Conservation (phyloP, 2,329 filamentous ascomycete species). For the Talaromyces sp. region DNA sequence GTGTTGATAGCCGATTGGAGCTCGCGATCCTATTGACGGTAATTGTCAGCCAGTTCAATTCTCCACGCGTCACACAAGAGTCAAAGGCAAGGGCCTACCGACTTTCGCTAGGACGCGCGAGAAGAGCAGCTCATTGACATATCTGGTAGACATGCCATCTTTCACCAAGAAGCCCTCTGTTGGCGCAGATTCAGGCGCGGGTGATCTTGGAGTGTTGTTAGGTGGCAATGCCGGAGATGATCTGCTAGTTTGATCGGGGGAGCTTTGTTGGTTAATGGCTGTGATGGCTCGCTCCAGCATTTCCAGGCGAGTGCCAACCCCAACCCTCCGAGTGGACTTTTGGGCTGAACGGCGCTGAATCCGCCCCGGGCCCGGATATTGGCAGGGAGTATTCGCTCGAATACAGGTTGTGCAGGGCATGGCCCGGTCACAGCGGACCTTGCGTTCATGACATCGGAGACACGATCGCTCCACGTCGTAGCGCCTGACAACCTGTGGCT, state of each 20-base stretch:
- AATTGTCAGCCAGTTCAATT: background rate
- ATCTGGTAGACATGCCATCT: slow-evolving; percentile 21
- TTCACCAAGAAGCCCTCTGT: slow-evolving; percentile 20
- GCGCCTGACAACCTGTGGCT: slow-evolving; percentile 8
- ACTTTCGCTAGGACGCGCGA: slow-evolving; percentile 24
- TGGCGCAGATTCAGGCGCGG: background rate
- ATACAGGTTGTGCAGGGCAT: slow-evolving; percentile 17
- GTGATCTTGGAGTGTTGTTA: background rate
- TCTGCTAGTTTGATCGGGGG: background rate
- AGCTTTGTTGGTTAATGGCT: background rate
- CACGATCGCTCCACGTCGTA: slow-evolving; percentile 19
- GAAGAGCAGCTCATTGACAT: slow-evolving; percentile 27
- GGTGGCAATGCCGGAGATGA: background rate
- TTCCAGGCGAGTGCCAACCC: slow-evolving; percentile 11
- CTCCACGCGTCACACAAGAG: background rate
- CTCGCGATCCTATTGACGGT: slow-evolving; percentile 19
- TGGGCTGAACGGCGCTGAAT: slow-evolving; percentile 14
- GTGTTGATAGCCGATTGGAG: slow-evolving; percentile 19
- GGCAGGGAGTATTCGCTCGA: slow-evolving; percentile 13
- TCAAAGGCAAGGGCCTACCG: background rate
- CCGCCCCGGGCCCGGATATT: slow-evolving; percentile 15
- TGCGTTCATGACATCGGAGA: slow-evolving; percentile 19
- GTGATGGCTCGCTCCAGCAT: slow-evolving; percentile 12
- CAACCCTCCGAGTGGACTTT: slow-evolving; percentile 2
- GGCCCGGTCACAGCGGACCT: slow-evolving; percentile 17